Evolutionary conservation across 2,329 filamentous ascomycete species (phyloP).

Genomic region (Blumeria hordei): DNA sequence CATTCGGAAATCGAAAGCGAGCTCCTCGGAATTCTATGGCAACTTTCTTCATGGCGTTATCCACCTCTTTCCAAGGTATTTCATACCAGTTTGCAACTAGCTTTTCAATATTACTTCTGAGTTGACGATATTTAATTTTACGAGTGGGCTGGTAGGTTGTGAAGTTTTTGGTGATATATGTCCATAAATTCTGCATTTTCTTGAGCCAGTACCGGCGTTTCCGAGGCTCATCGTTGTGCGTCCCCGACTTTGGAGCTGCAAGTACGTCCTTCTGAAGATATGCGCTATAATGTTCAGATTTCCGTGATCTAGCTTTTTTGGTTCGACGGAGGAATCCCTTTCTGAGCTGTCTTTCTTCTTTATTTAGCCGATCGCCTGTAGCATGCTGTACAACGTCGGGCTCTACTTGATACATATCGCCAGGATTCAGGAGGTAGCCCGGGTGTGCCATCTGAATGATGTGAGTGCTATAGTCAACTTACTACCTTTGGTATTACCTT

Average conservation of each 20-base stretch:
- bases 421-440: conserved; percentile 83
- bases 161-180: neutral
- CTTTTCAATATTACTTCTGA: neutral
- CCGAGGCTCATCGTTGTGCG: neutral
- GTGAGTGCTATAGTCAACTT: neutral
- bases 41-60: neutral
- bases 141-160: neutral
- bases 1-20: neutral
- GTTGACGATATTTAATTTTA: neutral
- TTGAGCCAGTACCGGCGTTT: neutral
- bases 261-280: neutral
- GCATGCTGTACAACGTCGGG: conserved; percentile 70
- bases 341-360: conserved; percentile 18
- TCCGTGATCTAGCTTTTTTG: conserved; percentile 5
- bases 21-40: neutral
- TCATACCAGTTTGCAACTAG: conserved; percentile 1
- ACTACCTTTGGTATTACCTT: conserved; percentile 32
- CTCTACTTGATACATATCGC: conserved; percentile 95
- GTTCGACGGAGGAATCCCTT: neutral
- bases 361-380: conserved; percentile 41
- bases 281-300: conserved; percentile 6
- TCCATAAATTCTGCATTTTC: neutral
- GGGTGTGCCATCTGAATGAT: conserved; percentile 62
- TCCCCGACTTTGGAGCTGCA: neutral
- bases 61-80: neutral